These are phyloP conservation scores for Penicillium samsonianum DNA, from an alignment of 495 filamentous ascomycete species.

Conservation along the genomic window DNA sequence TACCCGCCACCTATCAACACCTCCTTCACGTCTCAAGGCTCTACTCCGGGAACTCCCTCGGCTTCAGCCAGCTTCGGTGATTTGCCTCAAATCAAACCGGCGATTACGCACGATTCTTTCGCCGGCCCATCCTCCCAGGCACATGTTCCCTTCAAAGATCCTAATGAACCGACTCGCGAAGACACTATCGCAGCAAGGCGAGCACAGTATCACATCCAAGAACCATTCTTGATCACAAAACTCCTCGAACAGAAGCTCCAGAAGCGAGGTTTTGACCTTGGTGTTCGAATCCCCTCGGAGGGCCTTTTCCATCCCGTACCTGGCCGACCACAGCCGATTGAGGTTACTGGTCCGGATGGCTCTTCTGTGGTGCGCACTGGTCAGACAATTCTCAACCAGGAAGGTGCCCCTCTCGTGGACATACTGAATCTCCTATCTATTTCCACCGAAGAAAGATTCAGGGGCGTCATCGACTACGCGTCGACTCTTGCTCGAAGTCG, in stretches of 20 bases:
- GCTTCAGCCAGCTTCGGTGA: constrained; percentile 43
- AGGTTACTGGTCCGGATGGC: constrained; percentile 58
- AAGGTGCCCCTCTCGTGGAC: constrained; percentile 67
- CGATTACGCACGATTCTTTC: constrained; percentile 36
- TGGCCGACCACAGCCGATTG: constrained; percentile 50
- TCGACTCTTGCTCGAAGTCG: constrained; percentile 63
- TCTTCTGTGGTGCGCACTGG: constrained; percentile 57
- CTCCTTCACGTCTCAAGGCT: constrained; percentile 46
- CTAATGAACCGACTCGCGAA: constrained; percentile 45
- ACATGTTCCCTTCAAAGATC: constrained; percentile 38
- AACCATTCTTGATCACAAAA: constrained; percentile 58
- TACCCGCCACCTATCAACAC: constrained; percentile 44
- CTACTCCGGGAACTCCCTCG: constrained; percentile 40
- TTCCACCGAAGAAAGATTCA: constrained; percentile 68
- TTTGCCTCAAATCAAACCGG: constrained; percentile 35
- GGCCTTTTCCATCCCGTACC: constrained; percentile 57
- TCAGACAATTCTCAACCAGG: constrained; percentile 62
- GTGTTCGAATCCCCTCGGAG: constrained; percentile 64
- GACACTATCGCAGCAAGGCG: constrained; percentile 47
- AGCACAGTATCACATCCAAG: constrained; percentile 56
- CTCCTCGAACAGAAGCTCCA: constrained; percentile 51
- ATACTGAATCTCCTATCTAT: constrained; percentile 75
- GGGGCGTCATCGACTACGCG: constrained; percentile 70
- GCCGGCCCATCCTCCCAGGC: constrained; percentile 37
- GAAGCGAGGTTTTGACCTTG: constrained; percentile 52